phyloP scores from a whole-genome alignment of 1,284 basidiomycete genomes.

The Prillingera fragicola region DNA sequence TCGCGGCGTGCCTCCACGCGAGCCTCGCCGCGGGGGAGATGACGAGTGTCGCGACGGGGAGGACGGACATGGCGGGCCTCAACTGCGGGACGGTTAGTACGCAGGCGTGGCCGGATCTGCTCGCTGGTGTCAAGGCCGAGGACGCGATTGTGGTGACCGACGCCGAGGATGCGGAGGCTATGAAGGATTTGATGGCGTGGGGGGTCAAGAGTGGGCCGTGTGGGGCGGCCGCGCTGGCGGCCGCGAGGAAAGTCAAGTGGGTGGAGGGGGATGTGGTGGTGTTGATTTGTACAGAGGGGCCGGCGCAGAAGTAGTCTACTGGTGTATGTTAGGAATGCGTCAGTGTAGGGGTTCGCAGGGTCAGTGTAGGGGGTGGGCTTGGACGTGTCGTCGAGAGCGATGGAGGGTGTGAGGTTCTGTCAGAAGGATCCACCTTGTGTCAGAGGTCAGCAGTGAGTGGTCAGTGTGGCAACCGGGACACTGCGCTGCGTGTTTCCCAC shows the following conservation, averaged over 20 bases:
- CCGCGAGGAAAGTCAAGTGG: constrained; percentile 8
- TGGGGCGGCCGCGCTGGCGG: constrained; percentile 14
- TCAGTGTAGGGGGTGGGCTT: too few relatives aligned
- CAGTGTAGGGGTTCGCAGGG: too few relatives aligned
- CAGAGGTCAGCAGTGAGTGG: too few relatives aligned
- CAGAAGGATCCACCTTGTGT: too few relatives aligned
- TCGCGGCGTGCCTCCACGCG: constrained; percentile 12
- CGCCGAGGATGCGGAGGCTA: constrained; percentile 3
- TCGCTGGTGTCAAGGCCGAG: neutral
- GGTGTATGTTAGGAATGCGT: too few relatives aligned
- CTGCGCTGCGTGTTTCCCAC: too few relatives aligned
- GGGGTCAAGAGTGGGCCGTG: constrained; percentile 13
- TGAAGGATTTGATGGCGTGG: neutral
- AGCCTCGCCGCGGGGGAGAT: constrained; percentile 4
- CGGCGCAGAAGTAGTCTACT: neutral
- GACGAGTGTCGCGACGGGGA: neutral
- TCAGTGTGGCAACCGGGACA: too few relatives aligned
- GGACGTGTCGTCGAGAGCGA: too few relatives aligned
- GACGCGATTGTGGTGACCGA: constrained; percentile 16
- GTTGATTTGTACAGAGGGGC: constrained; percentile 16
- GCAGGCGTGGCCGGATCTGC: constrained; percentile 14
- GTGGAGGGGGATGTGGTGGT: constrained; percentile 11
- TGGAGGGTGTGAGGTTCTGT: too few relatives aligned
- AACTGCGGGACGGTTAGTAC: constrained; percentile 15
- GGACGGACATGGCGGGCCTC: constrained; percentile 15